Conservation (phyloP, 164 flowering plant species). For the Saururus chinensis region DNA sequence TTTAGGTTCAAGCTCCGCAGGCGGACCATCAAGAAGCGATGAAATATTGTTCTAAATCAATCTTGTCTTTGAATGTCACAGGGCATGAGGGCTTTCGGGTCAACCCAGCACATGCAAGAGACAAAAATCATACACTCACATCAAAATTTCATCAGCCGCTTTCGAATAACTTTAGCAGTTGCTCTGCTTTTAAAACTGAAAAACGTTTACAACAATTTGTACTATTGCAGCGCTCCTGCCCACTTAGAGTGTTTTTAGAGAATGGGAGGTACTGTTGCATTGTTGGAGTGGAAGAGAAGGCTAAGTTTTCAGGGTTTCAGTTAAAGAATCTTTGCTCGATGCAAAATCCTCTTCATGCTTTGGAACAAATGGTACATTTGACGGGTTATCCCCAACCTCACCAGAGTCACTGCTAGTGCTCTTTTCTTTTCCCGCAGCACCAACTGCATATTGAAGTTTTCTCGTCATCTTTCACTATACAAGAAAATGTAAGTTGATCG, state of each 20-base stretch:
- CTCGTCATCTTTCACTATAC: not conserved
- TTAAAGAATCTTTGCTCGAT: not conserved
- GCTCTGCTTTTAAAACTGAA: too few relatives aligned
- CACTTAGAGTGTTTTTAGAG: constrained; percentile 14
- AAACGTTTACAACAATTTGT: not conserved
- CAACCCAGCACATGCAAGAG: too few relatives aligned
- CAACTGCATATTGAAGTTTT: not conserved
- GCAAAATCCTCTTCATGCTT: constrained; percentile 15
- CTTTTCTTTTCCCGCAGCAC: constrained; percentile 49
- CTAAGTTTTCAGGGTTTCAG: not conserved
- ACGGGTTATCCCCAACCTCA: constrained; percentile 26
- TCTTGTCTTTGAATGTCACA: too few relatives aligned
- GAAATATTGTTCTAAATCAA: too few relatives aligned
- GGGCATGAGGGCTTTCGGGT: too few relatives aligned
- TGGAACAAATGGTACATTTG: constrained; percentile 11
- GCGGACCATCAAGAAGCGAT: too few relatives aligned
- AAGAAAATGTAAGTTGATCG: not conserved
- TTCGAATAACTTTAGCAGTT: too few relatives aligned
- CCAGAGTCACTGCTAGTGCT: constrained; percentile 20
- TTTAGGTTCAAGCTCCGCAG: too few relatives aligned
- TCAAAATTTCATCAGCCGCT: too few relatives aligned
- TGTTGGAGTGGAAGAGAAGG: constrained; percentile 27
- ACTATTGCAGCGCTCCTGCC: constrained; percentile 12
- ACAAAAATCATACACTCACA: too few relatives aligned
- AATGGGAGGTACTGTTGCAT: constrained; percentile 13